phyloP scores from a whole-genome alignment of 345 rosid genomes.

The Dipteronia dyeriana region DNA sequence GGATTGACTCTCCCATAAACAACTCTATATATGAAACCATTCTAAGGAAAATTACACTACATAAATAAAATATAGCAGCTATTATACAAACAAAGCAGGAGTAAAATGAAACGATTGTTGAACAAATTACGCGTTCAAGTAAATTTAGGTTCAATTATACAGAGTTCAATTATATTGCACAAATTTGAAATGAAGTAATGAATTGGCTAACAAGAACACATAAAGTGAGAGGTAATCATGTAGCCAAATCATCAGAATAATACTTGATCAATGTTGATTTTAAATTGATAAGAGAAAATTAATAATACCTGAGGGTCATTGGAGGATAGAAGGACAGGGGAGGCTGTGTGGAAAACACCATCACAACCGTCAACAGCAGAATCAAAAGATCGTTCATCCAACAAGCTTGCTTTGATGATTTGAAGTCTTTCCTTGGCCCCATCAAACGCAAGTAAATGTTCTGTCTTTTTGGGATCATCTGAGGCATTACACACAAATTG shows the following conservation, averaged over 20 bases:
- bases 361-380: conserved; percentile 47
- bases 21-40: neutral
- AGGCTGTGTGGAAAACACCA: conserved; percentile 64
- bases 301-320: conserved; percentile 35
- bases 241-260: too few relatives aligned
- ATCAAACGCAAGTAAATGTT: conserved; percentile 34
- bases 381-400: conserved; percentile 40
- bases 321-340: conserved; percentile 38
- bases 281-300: neutral
- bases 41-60: neutral
- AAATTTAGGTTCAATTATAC: too few relatives aligned
- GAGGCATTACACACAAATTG: neutral
- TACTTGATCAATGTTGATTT: neutral
- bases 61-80: too few relatives aligned
- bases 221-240: too few relatives aligned
- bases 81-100: neutral
- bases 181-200: too few relatives aligned
- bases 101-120: neutral
- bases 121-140: too few relatives aligned
- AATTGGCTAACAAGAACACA: neutral
- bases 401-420: conserved; percentile 28
- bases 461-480: conserved; percentile 42
- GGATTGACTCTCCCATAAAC: neutral
- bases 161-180: too few relatives aligned
- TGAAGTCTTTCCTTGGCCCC: conserved; percentile 39